Evolutionary conservation across 2,329 filamentous ascomycete genomes (phyloP), one percentile per base, ranked within the genome.

Genomic region (Knufia petricola): DNA sequence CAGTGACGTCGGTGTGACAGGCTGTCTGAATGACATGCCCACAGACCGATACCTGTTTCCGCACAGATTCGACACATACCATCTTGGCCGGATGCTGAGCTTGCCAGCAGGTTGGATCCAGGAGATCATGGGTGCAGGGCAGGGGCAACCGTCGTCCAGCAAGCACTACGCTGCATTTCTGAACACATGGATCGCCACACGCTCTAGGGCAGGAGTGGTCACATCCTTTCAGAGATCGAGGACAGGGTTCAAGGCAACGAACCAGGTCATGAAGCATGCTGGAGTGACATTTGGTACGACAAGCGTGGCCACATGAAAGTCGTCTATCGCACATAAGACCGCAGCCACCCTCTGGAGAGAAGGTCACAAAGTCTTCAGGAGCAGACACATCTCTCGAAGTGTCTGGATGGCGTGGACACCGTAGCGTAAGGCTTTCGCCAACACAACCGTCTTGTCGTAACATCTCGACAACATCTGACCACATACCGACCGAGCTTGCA

Each of bases 341-440:
- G 40, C 54, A 56, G 9, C 37, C 37, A 21, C 37, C 37, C n/a
- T 40, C 37, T 3, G 19, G 39, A 58, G 73, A 82, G 50, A 69
- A 62, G 51, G 59, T 70, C 0, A 66, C 51, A 54, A 85, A 85
- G 51, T 85, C 70, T 1, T 81, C 75, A 0, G 80, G 74, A 1
- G 64, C 54, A 0, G 70, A 70, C 1, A 79, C 76, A 1, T 58
- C 15, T 9, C 84, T 75, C 0, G 62, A 56, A 0, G 64, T 73
- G 0, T 77, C 66, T 0, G 68, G 69, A 57, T 87, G 83, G 0
- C 81, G 74, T 3, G 77, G 72, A 49, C 82, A 86, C 45, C 70
- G 67, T 0, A 85, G 67, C 15, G 73, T 69, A 1, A 86, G 61
- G 0, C 55, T 50, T 0, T 57, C 55, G 0, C 80, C 80, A 31